Base-by-base conservation (phyloP, 129 eudicot species). In the Lonicera japonica region DNA sequence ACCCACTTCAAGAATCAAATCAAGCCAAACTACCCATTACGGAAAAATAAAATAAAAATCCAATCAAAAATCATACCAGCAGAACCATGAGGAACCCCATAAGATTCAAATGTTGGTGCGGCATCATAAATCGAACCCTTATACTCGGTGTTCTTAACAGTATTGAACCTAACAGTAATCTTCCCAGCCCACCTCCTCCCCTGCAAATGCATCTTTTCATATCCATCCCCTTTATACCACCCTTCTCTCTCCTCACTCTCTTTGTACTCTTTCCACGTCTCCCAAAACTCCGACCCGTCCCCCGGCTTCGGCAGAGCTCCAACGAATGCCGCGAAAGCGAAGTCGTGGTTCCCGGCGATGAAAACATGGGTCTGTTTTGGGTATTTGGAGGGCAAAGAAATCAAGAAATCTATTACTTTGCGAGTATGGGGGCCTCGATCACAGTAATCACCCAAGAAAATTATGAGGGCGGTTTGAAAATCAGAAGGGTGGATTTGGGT, bases 381-480 rank as follows among this genome's bases (percentile, higher is more conserved):
- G 84, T 86, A 82, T 17, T 73, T 77, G 3, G 95, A 73, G 13
- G 91, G 98, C 25, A 91, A 56, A 6, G 78, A 25, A 57, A 82
- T 73, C 5, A 92, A 52, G 69, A 87, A 92, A 25, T 92, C 89
- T 0, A 92, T 43, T 11, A 92, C 96, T 51, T 75, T 15, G 15
- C 73, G 77, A 18, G 96, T 87, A 19, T 80, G 48, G 4, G 86
- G 88, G 3, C 96, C 95, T n/a, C 90, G 83, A 58, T 87, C 95
- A 20, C 98, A 92, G 52, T 87, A 87, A 64, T 87, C 98, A 54
- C 98, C 96, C 25, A 92, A 66, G 87, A 92, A 87, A 53, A 92
- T 79, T 25, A 65, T 58, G 0, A 67, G 63, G 10, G 90, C 86
- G 11, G 74, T 45, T 34, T 76, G 23, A 52, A 83, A 83, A 53